Evolutionary conservation across 1,284 basidiomycete genomes (phyloP).

Genomic region (Peniophora sp.): DNA sequence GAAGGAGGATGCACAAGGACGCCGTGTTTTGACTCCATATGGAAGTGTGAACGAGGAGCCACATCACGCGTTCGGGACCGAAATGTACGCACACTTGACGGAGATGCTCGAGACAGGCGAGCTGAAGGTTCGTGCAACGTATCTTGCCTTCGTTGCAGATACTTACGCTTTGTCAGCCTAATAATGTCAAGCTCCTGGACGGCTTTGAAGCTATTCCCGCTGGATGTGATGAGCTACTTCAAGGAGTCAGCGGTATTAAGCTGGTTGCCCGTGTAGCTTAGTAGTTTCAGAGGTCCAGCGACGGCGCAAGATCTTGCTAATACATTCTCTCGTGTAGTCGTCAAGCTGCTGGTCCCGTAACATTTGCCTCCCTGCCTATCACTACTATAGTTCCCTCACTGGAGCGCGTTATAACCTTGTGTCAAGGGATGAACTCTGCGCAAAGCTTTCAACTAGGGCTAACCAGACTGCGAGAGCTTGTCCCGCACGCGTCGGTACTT

Average conservation of each 20-base stretch:
- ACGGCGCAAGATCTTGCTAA: no score
- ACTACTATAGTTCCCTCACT: no score
- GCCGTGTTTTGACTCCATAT: slow-evolving; percentile 15
- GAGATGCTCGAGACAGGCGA: neutral
- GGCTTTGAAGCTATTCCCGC: neutral
- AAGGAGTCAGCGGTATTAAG: neutral
- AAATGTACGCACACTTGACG: slow-evolving; percentile 9
- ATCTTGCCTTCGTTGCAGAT: neutral
- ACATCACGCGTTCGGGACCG: slow-evolving; percentile 17
- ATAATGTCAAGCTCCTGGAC: neutral
- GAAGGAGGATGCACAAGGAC: slow-evolving; percentile 15
- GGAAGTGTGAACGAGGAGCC: slow-evolving; percentile 16
- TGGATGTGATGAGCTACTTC: neutral
- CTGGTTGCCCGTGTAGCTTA: neutral
- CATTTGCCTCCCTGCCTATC: no score
- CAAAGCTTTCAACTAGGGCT: no score
- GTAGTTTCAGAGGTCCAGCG: no score
- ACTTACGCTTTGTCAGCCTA: neutral
- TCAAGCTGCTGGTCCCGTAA: no score
- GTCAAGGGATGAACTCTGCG: no score
- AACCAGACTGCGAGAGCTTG: no score
- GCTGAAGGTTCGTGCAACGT: neutral
- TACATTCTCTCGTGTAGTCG: no score
- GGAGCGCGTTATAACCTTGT: no score
- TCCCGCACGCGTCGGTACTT: no score